A percentile compares a stretch with the other conserved stretches of the same genome.
These are phyloP conservation scores for Cocos nucifera DNA, from an alignment of 176 grass and related monocot genomes.

Conservation along the genomic window DNA sequence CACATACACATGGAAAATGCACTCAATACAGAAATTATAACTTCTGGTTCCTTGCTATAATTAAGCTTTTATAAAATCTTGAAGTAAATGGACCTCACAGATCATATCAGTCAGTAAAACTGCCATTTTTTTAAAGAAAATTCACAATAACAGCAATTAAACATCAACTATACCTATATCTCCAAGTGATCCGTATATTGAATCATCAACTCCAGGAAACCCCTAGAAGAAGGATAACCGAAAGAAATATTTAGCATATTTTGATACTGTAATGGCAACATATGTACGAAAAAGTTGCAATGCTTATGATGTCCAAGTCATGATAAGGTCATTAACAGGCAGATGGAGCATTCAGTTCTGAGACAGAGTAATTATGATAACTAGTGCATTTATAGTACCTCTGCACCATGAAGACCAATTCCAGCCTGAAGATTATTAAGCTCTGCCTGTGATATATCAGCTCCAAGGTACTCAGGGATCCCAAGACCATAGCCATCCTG, in stretches of 20 bases:
- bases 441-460: conserved; percentile 56
- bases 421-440: conserved; percentile 43
- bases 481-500: conserved; percentile 68
- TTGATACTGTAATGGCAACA: conserved; percentile 1
- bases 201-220: conserved; percentile 29
- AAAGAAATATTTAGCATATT: conserved; percentile 8
- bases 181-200: conserved; percentile 28
- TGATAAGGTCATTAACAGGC: conserved; percentile 9
- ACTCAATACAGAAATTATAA: too few relatives aligned
- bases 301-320: too few relatives aligned
- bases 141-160: background rate
- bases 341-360: conserved; percentile 28
- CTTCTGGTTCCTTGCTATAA: too few relatives aligned
- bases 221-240: conserved; percentile 11
- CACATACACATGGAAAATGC: too few relatives aligned
- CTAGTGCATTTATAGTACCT: background rate
- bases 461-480: conserved; percentile 80
- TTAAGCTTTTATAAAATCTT: background rate
- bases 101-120: background rate
- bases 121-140: background rate
- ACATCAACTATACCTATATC: conserved; percentile 22
- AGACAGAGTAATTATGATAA: background rate
- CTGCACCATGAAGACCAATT: conserved; percentile 32
- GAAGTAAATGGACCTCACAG: background rate
- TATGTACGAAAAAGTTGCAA: conserved; percentile 10